Evolutionary conservation across 164 flowering plant species (phyloP).

Genomic region (Protea cynaroides): DNA sequence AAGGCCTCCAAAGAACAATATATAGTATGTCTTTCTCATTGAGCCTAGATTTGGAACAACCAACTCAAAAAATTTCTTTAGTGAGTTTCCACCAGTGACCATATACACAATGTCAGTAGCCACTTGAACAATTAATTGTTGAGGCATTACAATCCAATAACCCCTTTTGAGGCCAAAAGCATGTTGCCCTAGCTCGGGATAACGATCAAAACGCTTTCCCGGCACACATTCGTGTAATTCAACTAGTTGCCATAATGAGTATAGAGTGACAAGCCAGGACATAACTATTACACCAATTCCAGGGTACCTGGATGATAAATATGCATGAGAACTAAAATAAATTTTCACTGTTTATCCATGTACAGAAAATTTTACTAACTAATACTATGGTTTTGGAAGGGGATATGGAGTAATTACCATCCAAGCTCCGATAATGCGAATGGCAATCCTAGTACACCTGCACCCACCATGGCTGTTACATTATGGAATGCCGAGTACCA

Average conservation of each 20-base stretch:
- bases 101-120: constrained; percentile 28
- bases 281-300: constrained; percentile 12
- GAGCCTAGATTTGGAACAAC: background rate
- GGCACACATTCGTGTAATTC: constrained; percentile 34
- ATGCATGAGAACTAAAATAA: too few species aligned
- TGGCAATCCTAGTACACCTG: background rate
- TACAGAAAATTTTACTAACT: too few species aligned
- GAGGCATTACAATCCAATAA: constrained; percentile 28
- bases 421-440: background rate
- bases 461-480: too few species aligned
- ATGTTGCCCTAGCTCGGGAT: constrained; percentile 27
- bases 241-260: constrained; percentile 30
- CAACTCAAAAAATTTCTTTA: constrained; percentile 21
- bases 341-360: too few species aligned
- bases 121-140: constrained; percentile 25
- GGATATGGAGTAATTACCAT: too few species aligned
- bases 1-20: constrained; percentile 15
- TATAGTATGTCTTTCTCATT: constrained; percentile 21
- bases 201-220: constrained; percentile 33
- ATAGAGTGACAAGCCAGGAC: constrained; percentile 31
- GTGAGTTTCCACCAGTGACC: constrained; percentile 34
- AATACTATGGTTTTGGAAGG: too few species aligned
- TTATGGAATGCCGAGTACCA: too few species aligned
- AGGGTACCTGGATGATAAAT: constrained; percentile 14
- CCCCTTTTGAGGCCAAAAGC: constrained; percentile 25